Base-by-base conservation (phyloP, 257 asterid species). In the Plantago elongata region DNA sequence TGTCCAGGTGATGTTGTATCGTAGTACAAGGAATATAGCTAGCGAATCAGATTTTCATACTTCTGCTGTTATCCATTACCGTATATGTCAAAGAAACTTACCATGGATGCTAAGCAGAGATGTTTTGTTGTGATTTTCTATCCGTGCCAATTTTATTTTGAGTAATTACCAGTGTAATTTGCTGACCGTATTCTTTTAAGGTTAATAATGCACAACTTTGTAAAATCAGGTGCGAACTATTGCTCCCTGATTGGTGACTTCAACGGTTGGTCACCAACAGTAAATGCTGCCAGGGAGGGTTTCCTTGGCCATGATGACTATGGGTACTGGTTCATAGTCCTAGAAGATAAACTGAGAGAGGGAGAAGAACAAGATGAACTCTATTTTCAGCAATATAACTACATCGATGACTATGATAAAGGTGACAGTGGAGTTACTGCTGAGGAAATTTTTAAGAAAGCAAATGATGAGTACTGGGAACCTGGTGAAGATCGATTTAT, bases 391-490 rank as follows among this genome's bases (percentile, higher is more conserved):
- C 97, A 87, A 70, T 92, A 92, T 70, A 92, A 89, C 77, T 89
- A 86, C 14, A 74, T 75, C 54, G 95, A 89, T 66, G 97, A 87
- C 22, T 81, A 79, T 75, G 99, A 92, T 69, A 87, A 83, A 89
- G 99, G 99, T 17, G 97, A 92, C 71, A 81, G 79, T 64, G 95
- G 96, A 67, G 72, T 81, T 60, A 83, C 94, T 13, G 66, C 74
- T 3, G 95, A 89, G 66, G 97, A 92, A 74, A 63, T 83, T 45
- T 84, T 92, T 66, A 57, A 86, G 74, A 86, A 78, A 77, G 82
- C 95, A 2, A 83, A 82, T 75, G 96, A 92, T 45, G 95, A 89
- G 77, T 92, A 92, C 64, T 92, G 97, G 97, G 97, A 92, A 76
- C 96, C 97, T 45, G 99, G 99, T 63, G 97, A 92, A 83, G 99